These are phyloP conservation scores for Metschnikowia cubensis DNA, from an alignment of 805 yeast genomes.

Conservation along the genomic window DNA sequence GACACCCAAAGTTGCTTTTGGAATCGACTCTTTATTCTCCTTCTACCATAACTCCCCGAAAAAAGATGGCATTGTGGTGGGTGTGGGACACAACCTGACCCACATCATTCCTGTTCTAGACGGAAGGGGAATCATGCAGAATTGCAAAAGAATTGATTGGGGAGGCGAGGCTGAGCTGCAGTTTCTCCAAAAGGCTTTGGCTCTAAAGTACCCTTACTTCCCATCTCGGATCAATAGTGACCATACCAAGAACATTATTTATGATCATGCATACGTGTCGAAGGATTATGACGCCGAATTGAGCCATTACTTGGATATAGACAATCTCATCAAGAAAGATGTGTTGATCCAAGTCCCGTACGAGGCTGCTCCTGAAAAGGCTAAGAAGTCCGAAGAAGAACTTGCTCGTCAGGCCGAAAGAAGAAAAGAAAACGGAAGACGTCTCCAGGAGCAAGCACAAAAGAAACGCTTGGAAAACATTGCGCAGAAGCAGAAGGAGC, in stretches of 20 bases:
- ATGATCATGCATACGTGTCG: conserved; percentile 78
- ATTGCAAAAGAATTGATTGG: conserved; percentile 82
- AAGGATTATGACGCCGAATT: conserved; percentile 64
- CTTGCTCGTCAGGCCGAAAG: conserved; percentile 70
- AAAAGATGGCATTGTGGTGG: conserved; percentile 66
- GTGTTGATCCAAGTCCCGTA: conserved; percentile 77
- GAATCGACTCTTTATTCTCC: conserved; percentile 79
- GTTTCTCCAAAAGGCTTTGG: conserved; percentile 58
- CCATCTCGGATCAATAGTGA: conserved; percentile 65
- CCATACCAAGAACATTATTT: conserved; percentile 65
- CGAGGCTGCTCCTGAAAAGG: conserved; percentile 52
- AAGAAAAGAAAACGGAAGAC: conserved; percentile 77
- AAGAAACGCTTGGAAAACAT: conserved; percentile 76
- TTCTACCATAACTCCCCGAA: conserved; percentile 57
- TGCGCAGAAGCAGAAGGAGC: conserved; percentile 76
- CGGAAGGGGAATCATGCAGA: conserved; percentile 62
- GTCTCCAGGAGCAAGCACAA: conserved; percentile 91
- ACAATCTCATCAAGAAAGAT: conserved; percentile 63
- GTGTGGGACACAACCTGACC: conserved; percentile 79
- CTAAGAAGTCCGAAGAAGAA: conserved; percentile 70
- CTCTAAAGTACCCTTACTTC: conserved; percentile 86
- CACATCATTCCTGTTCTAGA: conserved; percentile 75
- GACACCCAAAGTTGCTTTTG: conserved; percentile 71
- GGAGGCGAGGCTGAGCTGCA: conserved; percentile 77
- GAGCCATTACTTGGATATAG: conserved; percentile 51